Conservation (phyloP, 495 filamentous ascomycete genomes). For the Chaetomidium leptoderma region DNA sequence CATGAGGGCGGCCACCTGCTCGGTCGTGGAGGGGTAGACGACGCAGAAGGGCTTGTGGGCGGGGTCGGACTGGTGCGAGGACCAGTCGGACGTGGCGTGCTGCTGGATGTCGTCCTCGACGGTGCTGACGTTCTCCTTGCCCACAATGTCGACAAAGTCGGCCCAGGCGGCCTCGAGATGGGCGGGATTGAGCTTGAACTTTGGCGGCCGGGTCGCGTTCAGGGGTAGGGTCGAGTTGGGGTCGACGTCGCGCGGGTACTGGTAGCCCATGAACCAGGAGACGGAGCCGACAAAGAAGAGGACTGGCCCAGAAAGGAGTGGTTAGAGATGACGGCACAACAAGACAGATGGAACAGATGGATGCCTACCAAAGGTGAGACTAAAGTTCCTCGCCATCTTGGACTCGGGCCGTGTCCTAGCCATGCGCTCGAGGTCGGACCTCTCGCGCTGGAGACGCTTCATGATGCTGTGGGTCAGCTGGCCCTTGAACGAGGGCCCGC, state of each 20-base stretch:
- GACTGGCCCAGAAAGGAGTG: conserved; percentile 32
- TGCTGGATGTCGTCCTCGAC: conserved; percentile 57
- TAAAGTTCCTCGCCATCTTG: conserved; percentile 52
- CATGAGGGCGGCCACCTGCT: conserved; percentile 68
- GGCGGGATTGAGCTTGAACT: conserved; percentile 64
- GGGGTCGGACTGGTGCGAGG: conserved; percentile 61
- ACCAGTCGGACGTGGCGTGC: conserved; percentile 87
- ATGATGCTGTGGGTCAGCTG: conserved; percentile 85
- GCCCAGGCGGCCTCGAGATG: conserved; percentile 92
- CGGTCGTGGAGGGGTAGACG: conserved; percentile 61
- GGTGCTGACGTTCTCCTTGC: conserved; percentile 80
- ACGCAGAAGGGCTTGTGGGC: conserved; percentile 53
- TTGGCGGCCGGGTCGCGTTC: conserved; percentile 51
- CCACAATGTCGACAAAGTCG: conserved; percentile 81
- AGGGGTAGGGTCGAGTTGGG: conserved; percentile 72
- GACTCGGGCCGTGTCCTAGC: conserved; percentile 52
- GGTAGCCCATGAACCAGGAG: conserved; percentile 68
- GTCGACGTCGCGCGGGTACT: conserved; percentile 54
- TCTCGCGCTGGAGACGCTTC: conserved; percentile 69
- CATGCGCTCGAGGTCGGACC: conserved; percentile 62
- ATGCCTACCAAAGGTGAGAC: conserved; percentile 58
- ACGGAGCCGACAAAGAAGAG: conserved; percentile 56
- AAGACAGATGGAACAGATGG: neutral
- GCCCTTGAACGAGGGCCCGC: conserved; percentile 62
- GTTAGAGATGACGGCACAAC: neutral